Evolutionary conservation across 805 yeast species (phyloP).

Genomic region (Grigorovia humatica): DNA sequence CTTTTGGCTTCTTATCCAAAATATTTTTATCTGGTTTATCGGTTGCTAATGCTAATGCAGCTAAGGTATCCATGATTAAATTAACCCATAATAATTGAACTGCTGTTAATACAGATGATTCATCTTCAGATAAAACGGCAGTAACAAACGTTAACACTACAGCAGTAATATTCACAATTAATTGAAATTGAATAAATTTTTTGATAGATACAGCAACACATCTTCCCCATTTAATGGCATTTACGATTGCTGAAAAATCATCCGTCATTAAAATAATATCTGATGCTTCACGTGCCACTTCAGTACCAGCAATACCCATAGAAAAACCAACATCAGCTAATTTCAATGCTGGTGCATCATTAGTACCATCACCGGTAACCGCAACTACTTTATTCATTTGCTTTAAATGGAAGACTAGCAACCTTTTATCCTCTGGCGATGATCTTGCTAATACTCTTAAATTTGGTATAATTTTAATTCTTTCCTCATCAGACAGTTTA

Average conservation of each 20-base stretch:
- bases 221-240: conserved; percentile 98
- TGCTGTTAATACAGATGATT: conserved; percentile 85
- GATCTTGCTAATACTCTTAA: conserved; percentile 86
- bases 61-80: conserved; percentile 95
- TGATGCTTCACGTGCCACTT: conserved; percentile 96
- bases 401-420: conserved; percentile 72
- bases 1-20: conserved; percentile 73
- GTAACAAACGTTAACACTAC: conserved; percentile 87
- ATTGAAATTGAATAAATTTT: conserved; percentile 91
- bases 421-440: conserved; percentile 88
- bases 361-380: conserved; percentile 99
- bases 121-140: conserved; percentile 74
- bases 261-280: conserved; percentile 89
- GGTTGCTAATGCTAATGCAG: conserved; percentile 94
- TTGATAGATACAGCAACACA: conserved; percentile 91
- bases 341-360: conserved; percentile 96
- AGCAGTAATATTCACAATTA: conserved; percentile 96
- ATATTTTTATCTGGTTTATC: conserved; percentile 87
- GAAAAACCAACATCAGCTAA: conserved; percentile 96
- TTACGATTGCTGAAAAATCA: conserved; percentile 88
- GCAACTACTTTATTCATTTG: conserved; percentile 89
- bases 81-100: conserved; percentile 97
- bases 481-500: conserved; percentile 45
- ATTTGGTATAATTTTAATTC: conserved; percentile 54
- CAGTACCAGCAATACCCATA: conserved; percentile 98